phyloP scores from a whole-genome alignment of 148 eudicot species.

The Vaccinium corymbosum region DNA sequence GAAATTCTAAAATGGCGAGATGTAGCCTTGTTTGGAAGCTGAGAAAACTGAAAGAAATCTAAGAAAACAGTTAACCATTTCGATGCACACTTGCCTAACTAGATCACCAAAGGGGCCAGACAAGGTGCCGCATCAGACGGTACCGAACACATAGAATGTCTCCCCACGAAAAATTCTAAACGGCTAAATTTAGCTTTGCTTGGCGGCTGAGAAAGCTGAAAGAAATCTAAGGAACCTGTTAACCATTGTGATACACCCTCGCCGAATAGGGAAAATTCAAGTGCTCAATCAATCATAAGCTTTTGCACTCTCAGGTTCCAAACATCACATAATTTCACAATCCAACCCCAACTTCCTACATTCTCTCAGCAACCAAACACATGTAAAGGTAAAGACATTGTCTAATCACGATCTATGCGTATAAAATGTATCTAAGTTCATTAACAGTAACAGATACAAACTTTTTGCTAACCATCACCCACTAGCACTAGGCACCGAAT shows the following conservation, averaged over 20 bases:
- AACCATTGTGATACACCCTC: not conserved
- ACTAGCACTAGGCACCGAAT: too few relatives aligned
- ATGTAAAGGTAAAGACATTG: too few relatives aligned
- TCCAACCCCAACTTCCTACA: not conserved
- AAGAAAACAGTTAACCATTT: not conserved
- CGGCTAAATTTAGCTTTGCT: not conserved
- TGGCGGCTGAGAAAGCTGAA: not conserved
- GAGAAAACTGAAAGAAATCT: not conserved
- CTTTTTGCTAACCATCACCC: too few relatives aligned
- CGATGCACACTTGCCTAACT: not conserved
- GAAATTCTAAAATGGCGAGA: not conserved
- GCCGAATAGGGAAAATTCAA: not conserved
- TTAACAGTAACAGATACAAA: not conserved
- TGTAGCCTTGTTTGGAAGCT: not conserved
- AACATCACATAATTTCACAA: not conserved
- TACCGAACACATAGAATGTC: not conserved
- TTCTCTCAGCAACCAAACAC: not conserved
- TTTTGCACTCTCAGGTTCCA: not conserved
- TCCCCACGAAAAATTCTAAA: not conserved
- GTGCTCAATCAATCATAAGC: not conserved
- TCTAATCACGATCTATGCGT: not conserved
- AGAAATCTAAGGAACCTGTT: not conserved
- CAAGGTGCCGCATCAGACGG: not conserved
- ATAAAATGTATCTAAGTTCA: not conserved
- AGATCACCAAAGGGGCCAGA: not conserved